Evolutionary conservation across 164 flowering plant genomes (phyloP), one percentile per base, ranked within the genome.

Genomic region (Stephania cephalantha): DNA sequence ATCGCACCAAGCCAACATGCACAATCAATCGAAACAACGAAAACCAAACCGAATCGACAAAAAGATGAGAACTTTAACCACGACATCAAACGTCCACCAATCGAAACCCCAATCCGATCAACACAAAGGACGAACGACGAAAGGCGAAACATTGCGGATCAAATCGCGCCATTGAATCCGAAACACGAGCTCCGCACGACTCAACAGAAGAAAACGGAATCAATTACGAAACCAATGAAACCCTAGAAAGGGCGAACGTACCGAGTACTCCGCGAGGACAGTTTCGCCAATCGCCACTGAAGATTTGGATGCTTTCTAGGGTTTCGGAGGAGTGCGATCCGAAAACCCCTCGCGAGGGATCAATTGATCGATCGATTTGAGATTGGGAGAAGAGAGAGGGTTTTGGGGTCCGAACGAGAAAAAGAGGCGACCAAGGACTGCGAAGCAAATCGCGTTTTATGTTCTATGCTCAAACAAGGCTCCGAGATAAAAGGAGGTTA

Each of bases 391-490:
- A 10, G 55, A 50, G n/a, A 5, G 46, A n/a, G 71, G 9, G 44
- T 52, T 71, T 71, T 30, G 73, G 73, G 73, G 17, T 71, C 30
- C 45, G 18, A 44, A 44, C 25, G 73, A 53, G 44, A 50, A n/a
- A 50, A 50, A 50, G 15, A 50, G 55, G 55, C 55, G 55, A 50
- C 55, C 11, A 50, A 50, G 3, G 55, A 50, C 10, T 6, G 10
- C 7, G 45, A 71, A 50, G 4, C 17, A 70, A 71, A 71, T 12
- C 45, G 22, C 17, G 17, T 18, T 31, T 63, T 63, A 50, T 50
- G 55, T 50, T 50, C 55, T 50, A n/a, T 0, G 0, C 55, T 50
- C 10, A 11, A 50, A 13, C 55, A 6, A 9, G 3, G 55, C 15
- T 50, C 10, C 55, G 10, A 11, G 11, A 8, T 10, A 50, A 50